Evolutionary conservation across 148 eudicot genomes (phyloP).

Genomic region (Pharnaceum exiguum): DNA sequence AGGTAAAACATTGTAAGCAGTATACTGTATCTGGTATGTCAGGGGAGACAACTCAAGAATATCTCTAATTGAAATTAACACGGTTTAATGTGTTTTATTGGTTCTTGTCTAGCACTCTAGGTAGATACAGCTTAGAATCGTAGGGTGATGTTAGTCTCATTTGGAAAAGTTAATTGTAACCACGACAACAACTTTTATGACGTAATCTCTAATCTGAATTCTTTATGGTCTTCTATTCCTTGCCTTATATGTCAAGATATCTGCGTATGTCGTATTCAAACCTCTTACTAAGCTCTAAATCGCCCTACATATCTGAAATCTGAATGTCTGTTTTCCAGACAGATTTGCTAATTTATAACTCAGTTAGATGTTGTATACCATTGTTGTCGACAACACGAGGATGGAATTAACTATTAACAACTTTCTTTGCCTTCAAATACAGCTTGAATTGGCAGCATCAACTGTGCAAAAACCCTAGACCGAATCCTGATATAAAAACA

Average conservation of each 20-base stretch:
- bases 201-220: too few relatives aligned
- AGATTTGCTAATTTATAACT: neutral
- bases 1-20: conserved; percentile 32
- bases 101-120: too few relatives aligned
- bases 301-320: neutral
- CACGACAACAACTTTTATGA: too few relatives aligned
- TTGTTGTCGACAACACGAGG: neutral
- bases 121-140: too few relatives aligned
- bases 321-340: neutral
- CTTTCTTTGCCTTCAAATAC: conserved; percentile 19
- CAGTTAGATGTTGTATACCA: conserved; percentile 1
- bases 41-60: neutral
- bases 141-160: too few relatives aligned
- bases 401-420: conserved; percentile 3
- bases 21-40: neutral
- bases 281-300: too few relatives aligned
- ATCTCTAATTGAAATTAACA: neutral
- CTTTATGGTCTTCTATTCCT: too few relatives aligned
- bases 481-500: conserved; percentile 74
- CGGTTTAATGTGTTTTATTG: neutral
- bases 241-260: too few relatives aligned
- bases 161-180: too few relatives aligned
- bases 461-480: conserved; percentile 67
- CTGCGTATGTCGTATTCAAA: too few relatives aligned
- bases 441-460: conserved; percentile 96